Conservation (phyloP, 192 early-diverging fungal genomes). For the Coemansia sp. region DNA sequence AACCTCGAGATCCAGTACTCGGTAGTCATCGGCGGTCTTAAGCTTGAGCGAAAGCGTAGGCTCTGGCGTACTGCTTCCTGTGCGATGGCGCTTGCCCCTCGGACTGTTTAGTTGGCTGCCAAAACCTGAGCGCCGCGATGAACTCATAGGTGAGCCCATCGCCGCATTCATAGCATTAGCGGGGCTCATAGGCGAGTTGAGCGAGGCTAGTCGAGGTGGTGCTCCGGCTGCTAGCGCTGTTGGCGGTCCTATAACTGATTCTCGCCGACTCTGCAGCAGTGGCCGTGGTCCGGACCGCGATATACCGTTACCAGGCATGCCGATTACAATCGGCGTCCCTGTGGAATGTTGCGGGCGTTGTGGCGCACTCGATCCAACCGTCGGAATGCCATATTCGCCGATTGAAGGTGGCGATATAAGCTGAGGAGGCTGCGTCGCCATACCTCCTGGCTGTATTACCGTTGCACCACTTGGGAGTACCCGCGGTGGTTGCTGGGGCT, state of each 20-base stretch:
- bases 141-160: neutral
- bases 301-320: conserved; percentile 1
- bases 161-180: neutral
- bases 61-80: conserved; percentile 28
- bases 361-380: conserved; percentile 11
- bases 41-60: conserved; percentile 25
- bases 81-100: conserved; percentile 24
- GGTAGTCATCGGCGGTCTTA: conserved; percentile 39
- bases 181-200: conserved; percentile 21
- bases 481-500: conserved; percentile 12
- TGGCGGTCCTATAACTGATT: neutral
- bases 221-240: neutral
- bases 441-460: conserved; percentile 2
- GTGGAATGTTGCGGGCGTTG: neutral
- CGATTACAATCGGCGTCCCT: conserved; percentile 24
- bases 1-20: conserved; percentile 20
- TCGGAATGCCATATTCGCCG: neutral
- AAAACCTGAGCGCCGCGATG: conserved; percentile 2
- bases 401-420: neutral
- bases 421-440: neutral
- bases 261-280: neutral
- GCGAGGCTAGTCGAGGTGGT: conserved; percentile 31
- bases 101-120: conserved; percentile 7
- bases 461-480: neutral
- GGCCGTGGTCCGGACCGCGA: neutral